A percentile compares a stretch with the other conserved stretches of the same genome.
These are phyloP conservation scores for Monosporascus cannonballus DNA, from an alignment of 2,329 filamentous ascomycete species.

Conservation along the genomic window DNA sequence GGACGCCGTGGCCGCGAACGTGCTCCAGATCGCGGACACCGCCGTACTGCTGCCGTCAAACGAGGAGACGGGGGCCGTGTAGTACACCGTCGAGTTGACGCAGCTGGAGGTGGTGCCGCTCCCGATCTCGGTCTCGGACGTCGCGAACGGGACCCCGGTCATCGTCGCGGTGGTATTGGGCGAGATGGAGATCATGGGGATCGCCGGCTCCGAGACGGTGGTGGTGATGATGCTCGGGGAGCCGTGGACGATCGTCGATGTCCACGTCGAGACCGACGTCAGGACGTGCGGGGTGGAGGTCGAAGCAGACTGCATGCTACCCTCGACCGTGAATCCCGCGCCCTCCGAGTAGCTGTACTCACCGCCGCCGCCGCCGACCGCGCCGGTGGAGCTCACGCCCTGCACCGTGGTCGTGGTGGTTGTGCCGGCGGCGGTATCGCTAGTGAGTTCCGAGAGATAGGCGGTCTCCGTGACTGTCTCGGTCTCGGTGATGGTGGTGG, in stretches of 20 bases:
- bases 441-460: neutral
- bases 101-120: too few species aligned
- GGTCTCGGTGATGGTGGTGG: neutral
- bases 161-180: neutral
- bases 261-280: neutral
- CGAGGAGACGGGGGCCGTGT: too few species aligned
- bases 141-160: neutral
- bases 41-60: too few species aligned
- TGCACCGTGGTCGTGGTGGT: neutral
- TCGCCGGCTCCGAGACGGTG: neutral
- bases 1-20: neutral
- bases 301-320: neutral
- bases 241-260: neutral
- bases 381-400: neutral
- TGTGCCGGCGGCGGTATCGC: neutral
- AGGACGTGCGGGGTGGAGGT: neutral
- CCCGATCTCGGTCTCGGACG: too few species aligned
- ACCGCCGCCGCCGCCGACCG: too few species aligned
- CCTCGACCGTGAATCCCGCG: neutral
- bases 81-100: too few species aligned
- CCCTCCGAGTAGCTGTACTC: too few species aligned
- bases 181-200: slow-evolving; percentile 1
- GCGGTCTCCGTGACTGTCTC: slow-evolving; percentile 1
- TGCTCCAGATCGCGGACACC: too few species aligned
- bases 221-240: neutral